Evolutionary conservation across 2,329 filamentous ascomycete species (phyloP), one percentile per base, ranked within the genome.

Genomic region (Fusarium heterosporum): DNA sequence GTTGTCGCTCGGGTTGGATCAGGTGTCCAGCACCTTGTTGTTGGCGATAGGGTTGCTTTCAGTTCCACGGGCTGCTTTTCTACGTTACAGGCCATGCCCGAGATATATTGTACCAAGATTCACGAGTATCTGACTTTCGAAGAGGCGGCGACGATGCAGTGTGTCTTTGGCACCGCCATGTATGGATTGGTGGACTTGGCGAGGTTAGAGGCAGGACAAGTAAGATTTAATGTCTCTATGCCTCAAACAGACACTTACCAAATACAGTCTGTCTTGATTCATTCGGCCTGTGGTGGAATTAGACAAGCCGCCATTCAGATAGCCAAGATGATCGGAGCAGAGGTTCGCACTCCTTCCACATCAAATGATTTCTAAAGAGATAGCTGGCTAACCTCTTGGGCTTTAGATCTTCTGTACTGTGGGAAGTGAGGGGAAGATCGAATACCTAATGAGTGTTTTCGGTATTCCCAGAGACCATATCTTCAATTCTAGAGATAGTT

Each of bases 111-210:
- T 40, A 72, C 73, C 12, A 52, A 34, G 8, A 79, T 84, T 10
- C 78, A 79, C 1, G 74, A 75, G 4, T 39, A 53, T 25, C 66
- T 82, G 63, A 64, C 55, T 4, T 80, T 80, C 17, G 74, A 75
- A 28, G 72, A 76, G 5, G 80, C 74, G 1, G 77, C 78, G 6
- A 74, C 78, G 0, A 66, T 82, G 40, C 78, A 78, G 0, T 64
- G 76, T 7, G 74, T 76, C 2, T 81, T 70, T 38, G 1, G 71
- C 75, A 38, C 66, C 75, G 36, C 64, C 72, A 1, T 61, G 56
- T 75, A 9, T 55, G 79, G 30, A 51, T 61, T 26, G 57, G 34
- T 4, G 28, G 19, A 13, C 26, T 11, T 54, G 26, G 42, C 51
- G 17, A 48, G 42, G 26, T 45, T 68, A 13, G 25, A 61, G n/a